Percentiles rank a stretch among this genome's conserved stretches.
Evolutionary conservation across 441 rosid genomes (phyloP).

Genomic region (Adansonia rubrostipa): DNA sequence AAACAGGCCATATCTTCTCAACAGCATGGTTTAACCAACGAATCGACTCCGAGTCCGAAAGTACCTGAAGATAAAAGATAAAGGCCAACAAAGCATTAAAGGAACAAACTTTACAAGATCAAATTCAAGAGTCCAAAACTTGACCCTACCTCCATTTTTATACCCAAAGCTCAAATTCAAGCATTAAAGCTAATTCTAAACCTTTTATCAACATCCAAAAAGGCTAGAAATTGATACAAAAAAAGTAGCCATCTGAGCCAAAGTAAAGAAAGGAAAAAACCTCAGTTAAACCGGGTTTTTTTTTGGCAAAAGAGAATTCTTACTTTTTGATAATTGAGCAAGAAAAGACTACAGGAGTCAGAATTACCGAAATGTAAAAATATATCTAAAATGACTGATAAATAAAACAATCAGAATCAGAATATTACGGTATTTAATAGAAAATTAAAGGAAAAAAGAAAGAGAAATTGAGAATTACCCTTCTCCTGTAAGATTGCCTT

Average conservation of each 20-base stretch:
- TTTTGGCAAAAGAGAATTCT: not conserved
- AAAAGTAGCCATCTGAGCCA: not conserved
- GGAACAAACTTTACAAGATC: not conserved
- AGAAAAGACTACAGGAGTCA: not conserved
- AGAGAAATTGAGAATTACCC: conserved; percentile 47
- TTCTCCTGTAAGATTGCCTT: conserved; percentile 70
- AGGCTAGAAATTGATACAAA: not conserved
- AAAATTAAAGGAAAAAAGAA: not conserved
- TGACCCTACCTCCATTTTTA: not conserved
- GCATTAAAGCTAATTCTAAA: not conserved
- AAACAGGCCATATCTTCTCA: conserved; percentile 91
- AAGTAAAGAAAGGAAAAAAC: not conserved
- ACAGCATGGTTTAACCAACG: conserved; percentile 86
- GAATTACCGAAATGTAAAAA: not conserved
- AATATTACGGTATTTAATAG: not conserved
- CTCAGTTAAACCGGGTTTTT: too few relatives aligned
- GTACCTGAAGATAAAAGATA: conserved; percentile 50
- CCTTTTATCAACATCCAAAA: not conserved
- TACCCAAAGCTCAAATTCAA: not conserved
- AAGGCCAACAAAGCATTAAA: conserved; percentile 27
- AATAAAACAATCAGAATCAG: conserved; percentile 19
- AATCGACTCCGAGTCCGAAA: conserved; percentile 82
- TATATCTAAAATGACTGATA: not conserved
- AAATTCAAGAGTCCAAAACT: conserved; percentile 20
- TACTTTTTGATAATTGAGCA: not conserved